Conservation (phyloP, 306 rosid genomes). For the Vicia villosa region DNA sequence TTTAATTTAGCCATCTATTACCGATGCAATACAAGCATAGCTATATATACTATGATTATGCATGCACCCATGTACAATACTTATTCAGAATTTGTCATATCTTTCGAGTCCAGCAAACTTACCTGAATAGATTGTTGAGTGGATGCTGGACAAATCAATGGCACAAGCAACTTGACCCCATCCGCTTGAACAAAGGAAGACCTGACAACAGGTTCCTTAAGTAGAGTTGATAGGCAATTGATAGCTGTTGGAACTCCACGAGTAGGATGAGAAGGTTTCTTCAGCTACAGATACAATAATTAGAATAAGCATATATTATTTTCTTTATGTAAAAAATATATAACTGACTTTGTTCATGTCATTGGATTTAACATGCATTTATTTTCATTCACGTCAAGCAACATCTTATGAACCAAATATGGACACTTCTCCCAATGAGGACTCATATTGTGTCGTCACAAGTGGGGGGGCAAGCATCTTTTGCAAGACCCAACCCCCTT, state of each 20-base stretch:
- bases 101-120: slow-evolving; percentile 32
- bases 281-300: slow-evolving; percentile 61
- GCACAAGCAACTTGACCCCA: slow-evolving; percentile 91
- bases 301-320: slow-evolving; percentile 18
- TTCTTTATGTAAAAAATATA: background rate
- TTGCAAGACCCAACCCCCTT: background rate
- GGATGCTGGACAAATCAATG: slow-evolving; percentile 92
- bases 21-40: slow-evolving; percentile 22
- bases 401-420: background rate
- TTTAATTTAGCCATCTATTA: slow-evolving; percentile 19
- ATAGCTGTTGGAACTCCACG: slow-evolving; percentile 79
- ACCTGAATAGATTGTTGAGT: slow-evolving; percentile 98
- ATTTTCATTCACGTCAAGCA: background rate
- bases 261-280: slow-evolving; percentile 86
- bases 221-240: slow-evolving; percentile 81
- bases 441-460: background rate
- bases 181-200: slow-evolving; percentile 87
- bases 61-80: slow-evolving; percentile 29
- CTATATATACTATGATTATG: slow-evolving; percentile 29
- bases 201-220: slow-evolving; percentile 89
- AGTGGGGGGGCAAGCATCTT: background rate
- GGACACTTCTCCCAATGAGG: background rate
- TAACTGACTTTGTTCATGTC: slow-evolving; percentile 16
- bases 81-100: slow-evolving; percentile 24
- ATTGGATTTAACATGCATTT: slow-evolving; percentile 5